Conservation (phyloP, 768 basidiomycete species). For the Leccinum uliginosum region DNA sequence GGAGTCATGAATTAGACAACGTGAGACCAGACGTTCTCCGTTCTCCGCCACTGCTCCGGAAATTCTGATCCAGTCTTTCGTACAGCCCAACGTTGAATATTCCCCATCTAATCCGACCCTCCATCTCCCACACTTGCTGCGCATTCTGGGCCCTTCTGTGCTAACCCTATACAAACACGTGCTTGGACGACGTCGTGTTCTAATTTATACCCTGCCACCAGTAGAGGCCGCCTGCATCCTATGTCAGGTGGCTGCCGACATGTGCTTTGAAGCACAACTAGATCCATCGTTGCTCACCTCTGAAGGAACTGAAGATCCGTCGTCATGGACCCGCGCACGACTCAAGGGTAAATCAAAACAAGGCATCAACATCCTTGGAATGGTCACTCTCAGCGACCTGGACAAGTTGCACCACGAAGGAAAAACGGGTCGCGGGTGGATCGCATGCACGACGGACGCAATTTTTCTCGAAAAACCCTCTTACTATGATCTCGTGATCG, state of each 20-base stretch:
- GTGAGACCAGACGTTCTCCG: slow-evolving; percentile 29
- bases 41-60: neutral
- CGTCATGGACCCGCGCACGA: slow-evolving; percentile 29
- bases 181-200: slow-evolving; percentile 65
- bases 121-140: slow-evolving; percentile 71
- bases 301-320: slow-evolving; percentile 21
- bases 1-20: slow-evolving; percentile 61
- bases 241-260: slow-evolving; percentile 57
- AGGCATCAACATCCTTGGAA: slow-evolving; percentile 67
- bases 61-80: slow-evolving; percentile 14
- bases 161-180: slow-evolving; percentile 79
- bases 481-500: slow-evolving; percentile 77
- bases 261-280: slow-evolving; percentile 49
- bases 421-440: slow-evolving; percentile 66
- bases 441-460: slow-evolving; percentile 84
- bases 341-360: slow-evolving; percentile 42
- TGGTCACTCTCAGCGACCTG: slow-evolving; percentile 74
- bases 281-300: slow-evolving; percentile 20
- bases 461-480: slow-evolving; percentile 78
- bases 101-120: slow-evolving; percentile 48
- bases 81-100: slow-evolving; percentile 20
- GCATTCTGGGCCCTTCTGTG: slow-evolving; percentile 73
- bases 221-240: slow-evolving; percentile 77
- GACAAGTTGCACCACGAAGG: slow-evolving; percentile 56
- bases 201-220: slow-evolving; percentile 76